phyloP scores from a whole-genome alignment of 495 filamentous ascomycete genomes.

The Penicillium chermesinum region DNA sequence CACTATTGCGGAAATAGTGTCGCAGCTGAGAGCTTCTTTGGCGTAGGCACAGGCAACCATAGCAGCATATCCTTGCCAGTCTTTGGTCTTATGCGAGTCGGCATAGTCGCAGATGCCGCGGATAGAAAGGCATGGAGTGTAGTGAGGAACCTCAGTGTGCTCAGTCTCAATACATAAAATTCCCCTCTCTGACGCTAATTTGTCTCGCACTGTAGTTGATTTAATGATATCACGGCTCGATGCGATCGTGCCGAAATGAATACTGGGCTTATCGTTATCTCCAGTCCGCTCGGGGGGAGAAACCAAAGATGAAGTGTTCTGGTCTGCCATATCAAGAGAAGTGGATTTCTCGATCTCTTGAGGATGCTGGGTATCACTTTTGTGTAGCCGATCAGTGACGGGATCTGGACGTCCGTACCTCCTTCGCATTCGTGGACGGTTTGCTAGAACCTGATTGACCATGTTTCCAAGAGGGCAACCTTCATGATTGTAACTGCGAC shows the following conservation, averaged over 20 bases:
- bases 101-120: constrained; percentile 1
- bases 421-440: neutral
- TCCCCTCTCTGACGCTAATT: neutral
- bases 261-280: neutral
- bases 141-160: neutral
- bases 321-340: neutral
- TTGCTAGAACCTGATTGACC: neutral
- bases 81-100: constrained; percentile 3
- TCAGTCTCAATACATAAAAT: constrained; percentile 1
- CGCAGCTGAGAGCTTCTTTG: too few species aligned
- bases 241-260: neutral
- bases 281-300: neutral
- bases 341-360: neutral
- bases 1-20: too few species aligned
- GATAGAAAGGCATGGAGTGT: neutral
- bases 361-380: neutral
- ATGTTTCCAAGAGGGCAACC: neutral
- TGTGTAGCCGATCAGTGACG: neutral
- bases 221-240: neutral
- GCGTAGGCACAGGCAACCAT: neutral
- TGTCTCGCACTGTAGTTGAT: neutral
- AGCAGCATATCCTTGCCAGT: too few species aligned
- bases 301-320: neutral
- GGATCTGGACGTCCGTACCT: neutral
- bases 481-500: neutral